These are phyloP conservation scores for Apiospora arundinis DNA, from an alignment of 2,329 filamentous ascomycete species.

Conservation along the genomic window DNA sequence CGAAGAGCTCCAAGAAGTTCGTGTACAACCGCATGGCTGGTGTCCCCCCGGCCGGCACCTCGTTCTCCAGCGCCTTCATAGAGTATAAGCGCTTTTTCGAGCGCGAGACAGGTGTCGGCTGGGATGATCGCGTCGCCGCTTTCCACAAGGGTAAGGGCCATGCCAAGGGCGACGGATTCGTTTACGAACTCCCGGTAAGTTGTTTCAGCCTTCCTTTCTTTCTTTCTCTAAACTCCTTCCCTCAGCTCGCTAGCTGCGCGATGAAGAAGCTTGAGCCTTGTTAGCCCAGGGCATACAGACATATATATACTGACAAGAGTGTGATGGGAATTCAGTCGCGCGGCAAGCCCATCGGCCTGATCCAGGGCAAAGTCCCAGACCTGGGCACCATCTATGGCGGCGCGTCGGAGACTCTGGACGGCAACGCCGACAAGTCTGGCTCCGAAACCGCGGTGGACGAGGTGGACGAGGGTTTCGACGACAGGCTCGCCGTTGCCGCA, in stretches of 20 bases:
- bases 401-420: background rate
- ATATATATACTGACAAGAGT: background rate
- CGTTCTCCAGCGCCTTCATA: background rate
- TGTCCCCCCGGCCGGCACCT: background rate
- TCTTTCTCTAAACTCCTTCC: background rate
- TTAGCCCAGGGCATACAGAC: no score
- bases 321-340: background rate
- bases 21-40: background rate
- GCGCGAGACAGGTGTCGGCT: conserved; percentile 38
- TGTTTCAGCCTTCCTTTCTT: no score
- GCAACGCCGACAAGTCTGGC: background rate
- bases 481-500: background rate
- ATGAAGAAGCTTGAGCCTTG: no score
- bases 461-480: background rate
- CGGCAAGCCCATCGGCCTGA: conserved; percentile 39
- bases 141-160: conserved; percentile 18
- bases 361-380: conserved; percentile 15
- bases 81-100: background rate
- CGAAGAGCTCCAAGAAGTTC: conserved; percentile 39
- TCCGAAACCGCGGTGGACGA: background rate
- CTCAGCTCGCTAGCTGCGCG: background rate
- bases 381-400: background rate
- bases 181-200: conserved; percentile 5
- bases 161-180: background rate
- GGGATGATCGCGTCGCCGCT: background rate